phyloP scores from a whole-genome alignment of 306 rosid genomes.

The Malus sieversii region DNA sequence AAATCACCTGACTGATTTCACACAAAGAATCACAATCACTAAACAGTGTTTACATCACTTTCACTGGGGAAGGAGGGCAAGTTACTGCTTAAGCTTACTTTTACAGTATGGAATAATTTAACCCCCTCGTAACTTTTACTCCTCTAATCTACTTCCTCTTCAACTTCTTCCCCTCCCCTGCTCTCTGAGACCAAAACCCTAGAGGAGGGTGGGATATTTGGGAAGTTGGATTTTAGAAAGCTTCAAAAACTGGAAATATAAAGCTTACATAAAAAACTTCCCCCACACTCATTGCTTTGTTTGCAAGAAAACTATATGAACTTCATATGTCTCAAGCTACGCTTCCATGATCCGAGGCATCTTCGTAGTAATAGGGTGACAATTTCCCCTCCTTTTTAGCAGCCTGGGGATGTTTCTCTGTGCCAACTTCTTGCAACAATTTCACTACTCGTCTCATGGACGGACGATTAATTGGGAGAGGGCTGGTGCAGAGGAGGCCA shows the following conservation, averaged over 20 bases:
- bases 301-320: not conserved
- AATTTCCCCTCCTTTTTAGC: slow-evolving; percentile 28
- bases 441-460: slow-evolving; percentile 36
- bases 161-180: not conserved
- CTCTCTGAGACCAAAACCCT: not conserved
- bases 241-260: not conserved
- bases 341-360: slow-evolving; percentile 40
- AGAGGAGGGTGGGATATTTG: not conserved
- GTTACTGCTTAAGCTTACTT: not conserved
- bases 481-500: slow-evolving; percentile 84
- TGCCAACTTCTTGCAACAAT: slow-evolving; percentile 25
- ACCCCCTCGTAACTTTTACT: not conserved
- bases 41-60: slow-evolving; percentile 7
- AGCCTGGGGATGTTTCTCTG: slow-evolving; percentile 14
- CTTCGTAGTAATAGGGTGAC: slow-evolving; percentile 31
- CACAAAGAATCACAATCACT: not conserved
- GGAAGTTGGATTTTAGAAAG: not conserved
- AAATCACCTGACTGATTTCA: not conserved
- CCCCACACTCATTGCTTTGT: not conserved
- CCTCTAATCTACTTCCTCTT: not conserved
- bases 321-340: slow-evolving; percentile 31
- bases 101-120: not conserved
- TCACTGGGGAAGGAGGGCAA: not conserved
- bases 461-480: slow-evolving; percentile 55
- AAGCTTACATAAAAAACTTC: not conserved